phyloP scores from a whole-genome alignment of 345 rosid species.

The Cardiospermum halicacabum region DNA sequence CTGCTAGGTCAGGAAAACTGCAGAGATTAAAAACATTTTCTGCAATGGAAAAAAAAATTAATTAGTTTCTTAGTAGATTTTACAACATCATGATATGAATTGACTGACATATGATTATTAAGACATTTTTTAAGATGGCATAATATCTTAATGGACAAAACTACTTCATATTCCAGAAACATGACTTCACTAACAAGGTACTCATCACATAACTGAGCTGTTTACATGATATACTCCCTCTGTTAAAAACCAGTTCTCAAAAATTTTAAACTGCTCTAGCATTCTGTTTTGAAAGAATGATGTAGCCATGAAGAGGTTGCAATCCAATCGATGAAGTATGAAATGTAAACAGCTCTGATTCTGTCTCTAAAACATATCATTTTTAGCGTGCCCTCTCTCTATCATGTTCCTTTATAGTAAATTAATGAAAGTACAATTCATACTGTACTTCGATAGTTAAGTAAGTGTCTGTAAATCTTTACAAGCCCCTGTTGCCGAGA shows the following conservation, averaged over 20 bases:
- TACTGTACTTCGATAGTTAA: conserved; percentile 76
- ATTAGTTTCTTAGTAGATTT: conserved; percentile 23
- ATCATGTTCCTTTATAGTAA: conserved; percentile 3
- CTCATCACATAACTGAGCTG: neutral
- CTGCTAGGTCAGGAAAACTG: conserved; percentile 73
- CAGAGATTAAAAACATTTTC: conserved; percentile 89
- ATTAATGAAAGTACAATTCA: conserved; percentile 16
- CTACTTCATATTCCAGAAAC: neutral
- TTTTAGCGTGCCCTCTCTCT: neutral
- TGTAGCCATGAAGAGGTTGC: neutral
- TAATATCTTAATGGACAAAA: neutral
- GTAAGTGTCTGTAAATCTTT: conserved; percentile 93
- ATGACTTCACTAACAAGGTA: neutral
- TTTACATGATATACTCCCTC: too few species aligned
- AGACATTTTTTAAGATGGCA: too few species aligned
- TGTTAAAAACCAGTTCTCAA: neutral
- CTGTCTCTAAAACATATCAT: neutral
- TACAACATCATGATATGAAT: conserved; percentile 3
- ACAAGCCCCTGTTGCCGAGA: conserved; percentile 90
- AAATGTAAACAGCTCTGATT: neutral
- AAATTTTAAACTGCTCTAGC: neutral
- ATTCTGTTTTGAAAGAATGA: neutral
- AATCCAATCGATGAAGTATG: neutral
- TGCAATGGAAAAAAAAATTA: conserved; percentile 40
- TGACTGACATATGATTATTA: neutral